Evolutionary conservation across 768 basidiomycete genomes (phyloP).

Genomic region (Suillus placidus): DNA sequence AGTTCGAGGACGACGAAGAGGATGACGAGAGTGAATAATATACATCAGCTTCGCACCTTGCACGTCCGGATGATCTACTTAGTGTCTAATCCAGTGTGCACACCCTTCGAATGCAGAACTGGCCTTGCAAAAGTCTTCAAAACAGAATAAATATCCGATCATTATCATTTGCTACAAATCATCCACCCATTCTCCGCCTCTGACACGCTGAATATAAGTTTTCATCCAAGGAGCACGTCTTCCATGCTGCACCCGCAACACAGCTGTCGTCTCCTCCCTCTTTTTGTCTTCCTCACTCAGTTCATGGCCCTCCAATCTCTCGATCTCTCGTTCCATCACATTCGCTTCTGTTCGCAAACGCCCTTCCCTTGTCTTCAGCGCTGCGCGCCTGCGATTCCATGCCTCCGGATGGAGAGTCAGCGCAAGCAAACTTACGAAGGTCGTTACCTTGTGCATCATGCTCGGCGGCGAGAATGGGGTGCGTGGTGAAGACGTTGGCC

Average conservation of each 20-base stretch:
- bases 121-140: conserved; percentile 4
- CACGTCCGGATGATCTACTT: neutral
- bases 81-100: neutral
- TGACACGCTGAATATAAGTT: conserved; percentile 65
- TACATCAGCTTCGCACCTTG: neutral
- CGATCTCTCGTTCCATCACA: conserved; percentile 30
- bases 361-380: conserved; percentile 65
- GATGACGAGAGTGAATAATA: conserved; percentile 51
- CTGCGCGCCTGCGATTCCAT: conserved; percentile 66
- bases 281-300: conserved; percentile 37
- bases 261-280: conserved; percentile 36
- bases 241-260: conserved; percentile 50
- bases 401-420: conserved; percentile 73
- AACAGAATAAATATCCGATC: neutral
- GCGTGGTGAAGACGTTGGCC: conserved; percentile 28
- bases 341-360: conserved; percentile 68
- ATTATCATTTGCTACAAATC: conserved; percentile 48
- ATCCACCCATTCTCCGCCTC: conserved; percentile 69
- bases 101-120: neutral
- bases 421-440: conserved; percentile 59
- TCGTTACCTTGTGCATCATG: conserved; percentile 49
- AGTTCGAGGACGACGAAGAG: conserved; percentile 54
- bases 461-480: conserved; percentile 43
- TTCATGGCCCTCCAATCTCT: conserved; percentile 34
- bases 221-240: conserved; percentile 64